phyloP scores from a whole-genome alignment of 1,139 yeast species.

The Nematodospora anomalae region DNA sequence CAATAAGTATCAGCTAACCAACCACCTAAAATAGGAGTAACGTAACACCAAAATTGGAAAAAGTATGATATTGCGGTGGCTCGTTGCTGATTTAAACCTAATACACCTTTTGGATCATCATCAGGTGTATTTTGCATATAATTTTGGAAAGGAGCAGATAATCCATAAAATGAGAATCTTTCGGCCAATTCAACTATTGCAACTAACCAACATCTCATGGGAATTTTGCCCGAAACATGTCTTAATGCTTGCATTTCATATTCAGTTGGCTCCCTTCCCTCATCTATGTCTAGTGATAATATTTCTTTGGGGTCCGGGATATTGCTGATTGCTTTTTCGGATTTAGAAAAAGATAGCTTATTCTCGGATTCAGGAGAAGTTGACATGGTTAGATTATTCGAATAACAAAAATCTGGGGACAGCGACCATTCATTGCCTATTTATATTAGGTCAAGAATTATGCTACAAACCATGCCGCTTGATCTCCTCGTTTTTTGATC shows the following conservation, averaged over 20 bases:
- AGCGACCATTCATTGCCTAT: too few species aligned
- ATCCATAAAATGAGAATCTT: constrained; percentile 80
- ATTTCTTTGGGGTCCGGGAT: neutral
- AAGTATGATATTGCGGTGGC: constrained; percentile 75
- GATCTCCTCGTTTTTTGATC: too few species aligned
- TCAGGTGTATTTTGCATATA: constrained; percentile 59
- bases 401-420: too few species aligned
- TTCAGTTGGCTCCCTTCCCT: constrained; percentile 33
- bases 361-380: neutral
- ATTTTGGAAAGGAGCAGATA: constrained; percentile 72
- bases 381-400: neutral
- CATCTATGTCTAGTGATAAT: constrained; percentile 12
- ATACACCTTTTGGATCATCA: constrained; percentile 56
- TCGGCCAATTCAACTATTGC: constrained; percentile 79
- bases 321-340: neutral
- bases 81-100: constrained; percentile 58
- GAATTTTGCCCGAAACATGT: constrained; percentile 41
- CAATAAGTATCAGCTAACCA: constrained; percentile 70
- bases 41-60: constrained; percentile 79
- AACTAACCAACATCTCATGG: constrained; percentile 60
- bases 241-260: constrained; percentile 39
- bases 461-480: too few species aligned
- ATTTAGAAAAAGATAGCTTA: neutral
- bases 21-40: constrained; percentile 77
- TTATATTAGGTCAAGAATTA: too few species aligned